Evolutionary conservation across 768 basidiomycete species (phyloP), one percentile per base, ranked within the genome.

Genomic region (Candolleomyces aberdarensis): DNA sequence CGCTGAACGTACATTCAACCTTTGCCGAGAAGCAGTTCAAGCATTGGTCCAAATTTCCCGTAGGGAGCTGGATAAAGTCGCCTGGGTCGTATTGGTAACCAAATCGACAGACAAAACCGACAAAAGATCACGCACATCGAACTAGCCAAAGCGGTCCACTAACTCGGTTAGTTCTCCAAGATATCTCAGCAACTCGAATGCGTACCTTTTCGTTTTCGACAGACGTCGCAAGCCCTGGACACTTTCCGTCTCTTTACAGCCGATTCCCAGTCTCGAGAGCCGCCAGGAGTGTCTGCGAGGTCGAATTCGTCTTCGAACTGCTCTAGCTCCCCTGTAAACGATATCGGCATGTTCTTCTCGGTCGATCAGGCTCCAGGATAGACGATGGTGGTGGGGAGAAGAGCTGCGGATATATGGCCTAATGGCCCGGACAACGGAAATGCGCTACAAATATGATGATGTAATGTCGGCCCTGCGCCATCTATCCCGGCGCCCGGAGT

Each of bases 161-260:
- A 19, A 44, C 40, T 43, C 20, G 41, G 15, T 19, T 11, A 32
- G 46, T 22, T 14, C 44, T 29, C 53, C 39, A 26, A 41, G 9
- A 36, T 49, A 39, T 32, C 8, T 20, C 36, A 36, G 36, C 36
- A 36, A 59, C 48, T 20, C 10, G 3, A 14, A 41, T 9, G n/a
- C 75, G 78, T 51, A 85, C 87, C 83, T 72, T 91, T 92, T 78
- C 89, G 89, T 58, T 81, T 76, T 65, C 88, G 80, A 73, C 90
- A 92, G 6, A 83, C 74, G 67, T 91, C 89, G 73, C 89, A 92
- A 15, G 88, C 88, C 40, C 88, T 79, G 62, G 83, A 83, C 44
- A 85, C 81, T 63, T 82, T 77, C 40, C 85, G 73, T 69, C 84
- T 85, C 76, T 86, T 87, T 7, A 60, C 59, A 4, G 51, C 22